phyloP scores from a whole-genome alignment of 1,139 yeast species.

The Scheffersomyces titani region DNA sequence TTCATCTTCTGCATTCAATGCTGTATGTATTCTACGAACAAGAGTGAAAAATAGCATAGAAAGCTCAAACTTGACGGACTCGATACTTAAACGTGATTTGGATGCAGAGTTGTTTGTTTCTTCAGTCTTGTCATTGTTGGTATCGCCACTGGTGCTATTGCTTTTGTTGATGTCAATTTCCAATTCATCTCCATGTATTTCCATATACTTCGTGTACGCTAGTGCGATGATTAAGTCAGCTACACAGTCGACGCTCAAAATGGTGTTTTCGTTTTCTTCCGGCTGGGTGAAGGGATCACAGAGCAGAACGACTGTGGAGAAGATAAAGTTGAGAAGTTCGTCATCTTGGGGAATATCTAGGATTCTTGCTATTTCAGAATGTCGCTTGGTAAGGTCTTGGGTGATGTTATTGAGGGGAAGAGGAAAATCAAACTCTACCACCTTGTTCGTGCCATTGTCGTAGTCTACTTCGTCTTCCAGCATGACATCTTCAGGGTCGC shows the following conservation, averaged over 20 bases:
- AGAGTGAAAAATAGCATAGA: conserved; percentile 41
- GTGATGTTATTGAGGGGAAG: conserved; percentile 17
- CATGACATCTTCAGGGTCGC: conserved; percentile 19
- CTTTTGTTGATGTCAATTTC: not conserved
- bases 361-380: conserved; percentile 18
- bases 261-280: conserved; percentile 52
- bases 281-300: conserved; percentile 74
- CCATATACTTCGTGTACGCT: conserved; percentile 17
- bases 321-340: conserved; percentile 18
- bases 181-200: conserved; percentile 11
- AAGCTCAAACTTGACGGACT: conserved; percentile 39
- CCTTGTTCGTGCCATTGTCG: conserved; percentile 17
- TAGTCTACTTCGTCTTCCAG: conserved; percentile 21
- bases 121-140: not conserved
- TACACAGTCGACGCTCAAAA: conserved; percentile 55
- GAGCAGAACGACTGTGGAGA: conserved; percentile 40
- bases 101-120: not conserved
- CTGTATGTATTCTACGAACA: conserved; percentile 38
- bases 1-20: conserved; percentile 51
- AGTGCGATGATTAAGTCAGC: conserved; percentile 55
- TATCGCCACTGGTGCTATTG: not conserved
- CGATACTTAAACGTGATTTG: conserved; percentile 3
- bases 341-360: conserved; percentile 22
- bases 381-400: conserved; percentile 21
- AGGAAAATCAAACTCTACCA: conserved; percentile 28